Evolutionary conservation across 495 filamentous ascomycete genomes (phyloP).

Genomic region (Penicillium diatomitis): DNA sequence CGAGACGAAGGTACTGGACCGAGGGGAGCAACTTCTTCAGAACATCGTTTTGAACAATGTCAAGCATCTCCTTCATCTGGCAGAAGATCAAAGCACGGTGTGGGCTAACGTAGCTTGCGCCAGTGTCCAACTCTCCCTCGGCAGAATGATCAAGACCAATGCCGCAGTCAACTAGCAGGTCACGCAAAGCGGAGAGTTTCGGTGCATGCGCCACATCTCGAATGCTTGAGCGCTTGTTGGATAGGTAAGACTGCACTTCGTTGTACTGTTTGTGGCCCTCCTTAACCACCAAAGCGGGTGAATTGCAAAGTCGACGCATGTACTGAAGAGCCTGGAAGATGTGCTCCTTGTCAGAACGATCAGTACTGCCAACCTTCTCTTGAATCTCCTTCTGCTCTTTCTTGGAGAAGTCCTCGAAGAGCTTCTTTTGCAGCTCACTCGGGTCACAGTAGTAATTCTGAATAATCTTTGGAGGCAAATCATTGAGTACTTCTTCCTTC

Average conservation of each 20-base stretch:
- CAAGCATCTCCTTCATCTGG: slow-evolving; percentile 99
- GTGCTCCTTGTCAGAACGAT: slow-evolving; percentile 91
- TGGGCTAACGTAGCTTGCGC: slow-evolving; percentile 76
- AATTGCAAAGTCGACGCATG: slow-evolving; percentile 98
- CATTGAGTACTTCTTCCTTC: slow-evolving; percentile 95
- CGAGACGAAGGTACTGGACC: slow-evolving; percentile 81
- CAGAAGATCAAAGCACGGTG: slow-evolving; percentile 96
- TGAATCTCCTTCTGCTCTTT: slow-evolving; percentile 77
- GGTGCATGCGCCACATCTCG: slow-evolving; percentile 84
- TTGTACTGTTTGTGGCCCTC: slow-evolving; percentile 86
- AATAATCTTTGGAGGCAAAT: slow-evolving; percentile 94
- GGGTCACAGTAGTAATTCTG: slow-evolving; percentile 99
- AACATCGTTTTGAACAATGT: slow-evolving; percentile 92
- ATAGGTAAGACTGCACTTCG: slow-evolving; percentile 65
- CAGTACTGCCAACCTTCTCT: slow-evolving; percentile 64
- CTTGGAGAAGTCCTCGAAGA: slow-evolving; percentile 94
- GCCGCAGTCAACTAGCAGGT: slow-evolving; percentile 88
- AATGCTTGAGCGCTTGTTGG: slow-evolving; percentile 59
- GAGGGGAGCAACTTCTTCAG: slow-evolving; percentile 76
- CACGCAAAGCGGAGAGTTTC: slow-evolving; percentile 80
- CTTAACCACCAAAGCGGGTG: slow-evolving; percentile 89
- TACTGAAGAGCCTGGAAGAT: slow-evolving; percentile 99
- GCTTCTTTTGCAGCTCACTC: slow-evolving; percentile 84
- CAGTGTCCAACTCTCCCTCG: slow-evolving; percentile 51
- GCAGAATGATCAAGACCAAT: slow-evolving; percentile 61